Base-by-base conservation (phyloP, 2,329 filamentous ascomycete species). In the Fusarium cicatricum region DNA sequence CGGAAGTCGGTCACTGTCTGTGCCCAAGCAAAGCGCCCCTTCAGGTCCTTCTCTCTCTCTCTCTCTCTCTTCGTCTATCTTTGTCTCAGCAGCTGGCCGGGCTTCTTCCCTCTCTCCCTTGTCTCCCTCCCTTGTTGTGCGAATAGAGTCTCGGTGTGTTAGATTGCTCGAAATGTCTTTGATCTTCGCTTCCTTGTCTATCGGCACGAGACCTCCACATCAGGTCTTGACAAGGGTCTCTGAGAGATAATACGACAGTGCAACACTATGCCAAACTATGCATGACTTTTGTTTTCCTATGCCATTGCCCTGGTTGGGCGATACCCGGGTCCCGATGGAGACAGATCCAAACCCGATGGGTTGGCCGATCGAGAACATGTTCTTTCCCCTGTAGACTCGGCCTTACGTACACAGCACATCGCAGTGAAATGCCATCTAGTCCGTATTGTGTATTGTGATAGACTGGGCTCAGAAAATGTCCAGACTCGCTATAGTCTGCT, bases 251-350 rank as follows among this genome's bases (percentile, higher is more conserved):
- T 55, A 47, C 19, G 33, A 59, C 44, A 52, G 33, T 62, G 43
- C 45, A 41, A 58, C 2, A 26, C 23, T 7, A 3, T 26, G 23
- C 6, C 23, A 10, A 58, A 54, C 55, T 60, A 38, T 49, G 45
- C 45, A 41, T 52, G 55, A 60, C 48, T 47, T 62, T 47, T 62
- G 54, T 64, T 60, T 64, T 50, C 23, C 46, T 60, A 60, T 66
- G 43, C 55, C 38, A 48, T 40, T 29, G 33, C 38, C 39, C 58
- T 67, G 65, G 65, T 67, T 67, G 60, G 65, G 58, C 45, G 40
- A 43, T 34, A 28, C 32, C 26, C 16, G 41, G 36, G 26, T 48
- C 23, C 44, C 29, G 40, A 46, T 60, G 40, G 51, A 45, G 43
- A 62, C 44, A 53, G 42, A 55, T 53, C 36, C 59, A 26, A 62